Evolutionary conservation across 257 asterid genomes (phyloP), one percentile per base, ranked within the genome.

Genomic region (Scutellaria barbata): DNA sequence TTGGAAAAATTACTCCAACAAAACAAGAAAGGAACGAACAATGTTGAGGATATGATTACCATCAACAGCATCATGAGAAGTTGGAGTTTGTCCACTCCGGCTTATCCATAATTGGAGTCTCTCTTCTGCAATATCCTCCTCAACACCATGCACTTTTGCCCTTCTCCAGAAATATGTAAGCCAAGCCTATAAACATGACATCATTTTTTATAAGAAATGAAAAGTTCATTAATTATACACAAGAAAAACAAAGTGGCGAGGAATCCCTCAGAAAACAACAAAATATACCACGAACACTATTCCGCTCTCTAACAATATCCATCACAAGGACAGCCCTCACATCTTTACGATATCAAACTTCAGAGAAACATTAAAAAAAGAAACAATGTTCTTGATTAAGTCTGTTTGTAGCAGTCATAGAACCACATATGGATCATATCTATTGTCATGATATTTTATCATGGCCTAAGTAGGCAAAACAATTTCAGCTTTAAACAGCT

Each of bases 141-240:
- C 99, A 55, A 95, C 99, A 42, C 86, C 78, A 76, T 92, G 98
- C 45, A 69, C 90, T 79, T 87, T 87, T 75, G 99, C 98, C 79
- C 99, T 92, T 88, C 97, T 92, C 99, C 98, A 95, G 80, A 95
- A 92, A 84, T 92, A 95, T 53, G 94, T 84, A 78, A 95, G 97
- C 99, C 99, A 95, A 52, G 99, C 94, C 99, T 95, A 87, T 41
- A 69, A 71, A 74, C 41, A 61, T 54, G 35, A 30, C 35, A 30
- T 2, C 35, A 30, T 4, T 30, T 30, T 22, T 22, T 22, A 22
- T 30, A 30, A 30, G 5, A 30, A 30, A 30, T 2, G 35, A 30
- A 30, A 30, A 30, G 0, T 30, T 30, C 35, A 30, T 30, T 30
- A 30, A 30, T 4, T 1, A 30, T 30, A 30, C 35, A 30, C 5